phyloP scores from a whole-genome alignment of 768 basidiomycete genomes.

The Kwoniella heveanensis region DNA sequence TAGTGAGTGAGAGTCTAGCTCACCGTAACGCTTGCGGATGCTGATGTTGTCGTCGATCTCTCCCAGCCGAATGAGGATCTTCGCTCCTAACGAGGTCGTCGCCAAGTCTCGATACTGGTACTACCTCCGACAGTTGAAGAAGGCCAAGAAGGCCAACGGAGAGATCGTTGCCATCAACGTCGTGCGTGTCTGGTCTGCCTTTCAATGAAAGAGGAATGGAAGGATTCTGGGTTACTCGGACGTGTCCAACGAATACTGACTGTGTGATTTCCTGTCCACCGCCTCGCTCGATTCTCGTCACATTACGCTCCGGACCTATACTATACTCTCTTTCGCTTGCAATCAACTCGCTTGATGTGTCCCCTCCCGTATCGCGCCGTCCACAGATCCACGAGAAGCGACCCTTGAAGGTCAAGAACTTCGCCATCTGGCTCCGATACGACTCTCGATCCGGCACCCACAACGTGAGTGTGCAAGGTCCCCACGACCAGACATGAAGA shows the following conservation, averaged over 20 bases:
- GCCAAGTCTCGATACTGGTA: conserved; percentile 99
- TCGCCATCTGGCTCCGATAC: conserved; percentile 99
- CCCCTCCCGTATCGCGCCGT: conserved; percentile 4
- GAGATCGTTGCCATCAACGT: conserved; percentile 98
- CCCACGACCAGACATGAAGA: neutral
- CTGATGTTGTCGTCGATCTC: neutral
- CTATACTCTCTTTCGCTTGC: no score
- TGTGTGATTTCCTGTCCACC: neutral
- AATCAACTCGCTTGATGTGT: no score
- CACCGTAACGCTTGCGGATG: no score
- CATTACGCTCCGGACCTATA: no score
- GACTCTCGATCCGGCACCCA: conserved; percentile 99
- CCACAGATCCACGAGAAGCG: conserved; percentile 92
- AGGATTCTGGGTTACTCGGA: neutral
- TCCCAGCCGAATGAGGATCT: conserved; percentile 87
- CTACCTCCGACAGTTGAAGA: conserved; percentile 95
- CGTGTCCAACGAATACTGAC: conserved; percentile 1
- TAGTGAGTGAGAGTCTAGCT: no score
- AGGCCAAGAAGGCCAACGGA: conserved; percentile 99
- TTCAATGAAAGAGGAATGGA: neutral
- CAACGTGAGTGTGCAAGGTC: conserved; percentile 70
- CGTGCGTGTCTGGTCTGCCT: conserved; percentile 69
- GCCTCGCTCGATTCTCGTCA: neutral
- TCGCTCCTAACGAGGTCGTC: conserved; percentile 96
- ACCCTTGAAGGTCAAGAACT: conserved; percentile 98